A percentile compares a stretch with the other conserved stretches of the same genome.
Conservation (phyloP, 1,139 yeast species). For the Debaryomycetaceae sp. region DNA sequence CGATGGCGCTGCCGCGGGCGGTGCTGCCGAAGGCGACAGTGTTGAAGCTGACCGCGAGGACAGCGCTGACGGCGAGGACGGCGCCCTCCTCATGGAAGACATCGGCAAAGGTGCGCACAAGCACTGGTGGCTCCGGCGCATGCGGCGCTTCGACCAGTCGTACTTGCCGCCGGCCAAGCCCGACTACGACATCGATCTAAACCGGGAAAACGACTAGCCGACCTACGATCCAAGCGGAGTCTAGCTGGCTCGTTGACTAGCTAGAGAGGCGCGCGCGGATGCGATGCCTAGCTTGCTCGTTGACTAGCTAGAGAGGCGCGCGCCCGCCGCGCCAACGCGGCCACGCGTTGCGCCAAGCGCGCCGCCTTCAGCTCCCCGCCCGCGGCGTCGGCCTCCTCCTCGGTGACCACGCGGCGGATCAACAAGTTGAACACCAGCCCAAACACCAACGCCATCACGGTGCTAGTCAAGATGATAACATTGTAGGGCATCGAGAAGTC, state of each 20-base stretch:
- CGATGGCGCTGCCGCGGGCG: constrained; percentile 8
- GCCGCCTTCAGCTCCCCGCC: constrained; percentile 22
- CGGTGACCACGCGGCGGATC: constrained; percentile 71
- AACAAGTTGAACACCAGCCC: constrained; percentile 81
- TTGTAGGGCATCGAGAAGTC: constrained; percentile 99
- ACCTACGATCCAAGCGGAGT: neutral
- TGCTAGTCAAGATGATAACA: constrained; percentile 90
- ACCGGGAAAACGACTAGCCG: constrained; percentile 1
- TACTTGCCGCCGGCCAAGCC: constrained; percentile 15
- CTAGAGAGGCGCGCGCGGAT: no score
- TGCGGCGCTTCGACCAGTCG: constrained; percentile 29
- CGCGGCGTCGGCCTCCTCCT: constrained; percentile 60
- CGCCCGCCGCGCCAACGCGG: no score
- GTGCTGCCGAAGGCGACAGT: constrained; percentile 17
- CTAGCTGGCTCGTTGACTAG: no score
- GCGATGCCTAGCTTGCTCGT: no score
- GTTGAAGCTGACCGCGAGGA: constrained; percentile 19
- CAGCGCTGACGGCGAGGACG: constrained; percentile 31
- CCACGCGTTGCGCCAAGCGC: no score
- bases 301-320: no score
- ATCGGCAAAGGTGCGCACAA: constrained; percentile 32
- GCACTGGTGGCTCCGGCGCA: constrained; percentile 46
- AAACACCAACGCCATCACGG: constrained; percentile 87
- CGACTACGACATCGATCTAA: constrained; percentile 6
- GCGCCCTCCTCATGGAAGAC: constrained; percentile 36